These are phyloP conservation scores for Stagonosporopsis tanaceti DNA, from an alignment of 2,329 filamentous ascomycete genomes.

Conservation along the genomic window DNA sequence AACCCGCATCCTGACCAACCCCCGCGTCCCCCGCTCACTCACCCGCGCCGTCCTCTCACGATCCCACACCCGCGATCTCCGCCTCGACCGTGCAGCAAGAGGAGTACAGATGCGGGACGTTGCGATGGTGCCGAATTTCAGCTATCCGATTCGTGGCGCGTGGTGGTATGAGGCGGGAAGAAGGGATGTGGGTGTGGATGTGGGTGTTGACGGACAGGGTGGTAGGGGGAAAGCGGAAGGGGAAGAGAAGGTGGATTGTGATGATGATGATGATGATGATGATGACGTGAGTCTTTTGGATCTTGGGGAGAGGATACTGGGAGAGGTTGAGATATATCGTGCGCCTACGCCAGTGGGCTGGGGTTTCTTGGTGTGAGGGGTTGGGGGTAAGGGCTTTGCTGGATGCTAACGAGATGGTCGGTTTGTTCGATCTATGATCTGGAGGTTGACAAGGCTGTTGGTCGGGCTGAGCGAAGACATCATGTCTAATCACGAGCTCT, in stretches of 20 bases:
- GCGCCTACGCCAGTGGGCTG: not conserved
- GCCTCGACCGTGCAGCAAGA: not conserved
- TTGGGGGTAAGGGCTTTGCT: not conserved
- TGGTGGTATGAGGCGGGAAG: slow-evolving; percentile 12
- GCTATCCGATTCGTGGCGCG: slow-evolving; percentile 24
- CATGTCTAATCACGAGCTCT: too few relatives aligned
- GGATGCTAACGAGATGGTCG: too few relatives aligned
- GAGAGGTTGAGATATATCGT: not conserved
- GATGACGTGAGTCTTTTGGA: not conserved
- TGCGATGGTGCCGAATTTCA: slow-evolving; percentile 38
- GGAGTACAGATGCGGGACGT: slow-evolving; percentile 1
- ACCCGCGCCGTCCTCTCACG: slow-evolving; percentile 1
- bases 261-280: not conserved
- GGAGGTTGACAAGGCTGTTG: too few relatives aligned
- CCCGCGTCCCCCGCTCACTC: slow-evolving; percentile 6
- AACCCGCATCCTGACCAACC: slow-evolving; percentile 3
- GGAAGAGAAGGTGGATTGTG: not conserved
- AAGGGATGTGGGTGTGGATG: too few relatives aligned
- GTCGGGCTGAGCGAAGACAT: too few relatives aligned
- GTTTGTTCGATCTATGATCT: too few relatives aligned
- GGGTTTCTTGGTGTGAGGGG: not conserved
- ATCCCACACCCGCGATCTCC: not conserved
- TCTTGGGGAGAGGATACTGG: too few relatives aligned
- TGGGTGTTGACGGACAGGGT: too few relatives aligned
- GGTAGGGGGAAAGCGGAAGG: not conserved